phyloP scores from a whole-genome alignment of 2,329 filamentous ascomycete species.

The Fusarium sp. region DNA sequence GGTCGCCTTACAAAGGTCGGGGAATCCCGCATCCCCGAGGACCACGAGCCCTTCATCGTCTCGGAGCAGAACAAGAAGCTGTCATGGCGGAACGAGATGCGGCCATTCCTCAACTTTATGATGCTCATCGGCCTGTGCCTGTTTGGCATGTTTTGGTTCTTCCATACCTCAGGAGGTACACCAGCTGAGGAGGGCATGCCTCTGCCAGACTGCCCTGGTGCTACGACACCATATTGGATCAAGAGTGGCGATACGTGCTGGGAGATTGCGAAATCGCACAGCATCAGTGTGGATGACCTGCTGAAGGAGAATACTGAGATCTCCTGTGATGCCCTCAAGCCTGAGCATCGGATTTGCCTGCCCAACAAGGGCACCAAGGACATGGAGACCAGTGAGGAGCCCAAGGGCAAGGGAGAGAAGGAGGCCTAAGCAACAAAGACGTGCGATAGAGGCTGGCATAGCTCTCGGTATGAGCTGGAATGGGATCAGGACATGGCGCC shows the following conservation, averaged over 20 bases:
- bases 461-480: conserved; percentile 1
- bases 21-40: conserved; percentile 42
- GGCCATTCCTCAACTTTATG: conserved; percentile 69
- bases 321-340: conserved; percentile 58
- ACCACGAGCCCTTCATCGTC: conserved; percentile 48
- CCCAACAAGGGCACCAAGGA: conserved; percentile 41
- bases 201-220: conserved; percentile 44
- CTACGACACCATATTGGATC: conserved; percentile 53
- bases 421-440: background rate
- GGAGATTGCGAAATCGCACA: conserved; percentile 58
- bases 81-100: conserved; percentile 64
- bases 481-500: conserved; percentile 6
- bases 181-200: conserved; percentile 30
- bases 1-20: conserved; percentile 58
- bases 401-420: background rate
- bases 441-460: background rate
- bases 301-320: conserved; percentile 58
- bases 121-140: conserved; percentile 64
- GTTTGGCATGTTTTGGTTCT: conserved; percentile 62
- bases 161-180: conserved; percentile 46
- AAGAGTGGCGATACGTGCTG: conserved; percentile 64
- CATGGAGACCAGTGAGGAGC: background rate
- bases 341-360: conserved; percentile 60
- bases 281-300: conserved; percentile 59
- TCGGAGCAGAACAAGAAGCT: conserved; percentile 42